phyloP scores from a whole-genome alignment of 345 rosid species.

The Schrenkiella parvula region DNA sequence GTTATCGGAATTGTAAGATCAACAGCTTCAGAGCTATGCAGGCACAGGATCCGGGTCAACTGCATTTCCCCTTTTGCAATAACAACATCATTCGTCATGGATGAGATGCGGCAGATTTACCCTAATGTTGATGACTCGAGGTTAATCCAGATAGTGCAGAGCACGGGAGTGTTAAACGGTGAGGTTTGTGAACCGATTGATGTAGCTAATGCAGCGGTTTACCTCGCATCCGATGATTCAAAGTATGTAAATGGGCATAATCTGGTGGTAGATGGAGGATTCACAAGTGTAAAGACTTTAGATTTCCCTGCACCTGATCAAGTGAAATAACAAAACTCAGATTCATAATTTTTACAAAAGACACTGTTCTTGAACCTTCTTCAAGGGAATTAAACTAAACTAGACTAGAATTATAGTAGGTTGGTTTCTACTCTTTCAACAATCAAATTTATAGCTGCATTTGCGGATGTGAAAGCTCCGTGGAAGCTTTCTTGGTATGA shows the following conservation, averaged over 20 bases:
- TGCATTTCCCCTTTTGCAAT: conserved; percentile 78
- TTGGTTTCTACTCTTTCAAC: conserved; percentile 44
- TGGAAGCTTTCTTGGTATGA: conserved; percentile 89
- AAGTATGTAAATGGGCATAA: conserved; percentile 85
- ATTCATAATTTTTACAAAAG: conserved; percentile 15
- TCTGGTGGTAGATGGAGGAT: conserved; percentile 89
- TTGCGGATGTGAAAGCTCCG: conserved; percentile 85
- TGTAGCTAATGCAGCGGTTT: conserved; percentile 81
- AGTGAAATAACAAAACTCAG: conserved; percentile 21
- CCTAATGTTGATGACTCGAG: conserved; percentile 36
- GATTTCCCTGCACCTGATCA: conserved; percentile 48
- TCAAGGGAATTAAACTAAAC: background rate
- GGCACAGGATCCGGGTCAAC: conserved; percentile 63
- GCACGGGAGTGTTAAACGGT: conserved; percentile 48
- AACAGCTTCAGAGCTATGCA: conserved; percentile 63
- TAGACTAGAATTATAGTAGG: background rate
- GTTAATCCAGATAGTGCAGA: conserved; percentile 39
- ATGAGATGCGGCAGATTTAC: conserved; percentile 48
- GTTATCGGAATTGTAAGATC: conserved; percentile 62
- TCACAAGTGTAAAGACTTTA: conserved; percentile 57
- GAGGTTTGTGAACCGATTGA: conserved; percentile 63
- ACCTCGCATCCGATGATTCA: conserved; percentile 74
- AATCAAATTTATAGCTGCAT: conserved; percentile 72
- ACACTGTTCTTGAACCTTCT: conserved; percentile 12
- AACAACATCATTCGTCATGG: conserved; percentile 58